Evolutionary conservation across 1,284 basidiomycete species (phyloP).

Genomic region (Sporisorium graminicola): DNA sequence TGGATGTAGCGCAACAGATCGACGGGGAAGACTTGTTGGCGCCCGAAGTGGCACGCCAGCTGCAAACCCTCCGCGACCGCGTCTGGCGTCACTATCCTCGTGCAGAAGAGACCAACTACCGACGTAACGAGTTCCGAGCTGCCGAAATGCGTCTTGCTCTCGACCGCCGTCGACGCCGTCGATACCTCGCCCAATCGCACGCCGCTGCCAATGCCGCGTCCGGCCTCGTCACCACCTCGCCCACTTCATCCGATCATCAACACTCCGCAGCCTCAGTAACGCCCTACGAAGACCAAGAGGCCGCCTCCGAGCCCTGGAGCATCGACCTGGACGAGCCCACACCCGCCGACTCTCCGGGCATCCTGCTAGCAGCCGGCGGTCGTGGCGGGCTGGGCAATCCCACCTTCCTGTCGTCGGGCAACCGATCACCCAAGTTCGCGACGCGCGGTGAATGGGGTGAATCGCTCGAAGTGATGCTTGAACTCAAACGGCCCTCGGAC

Average conservation of each 20-base stretch:
- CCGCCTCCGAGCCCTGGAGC: slow-evolving; percentile 32
- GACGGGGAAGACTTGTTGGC: slow-evolving; percentile 51
- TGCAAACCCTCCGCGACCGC: slow-evolving; percentile 53
- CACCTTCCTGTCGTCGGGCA: slow-evolving; percentile 77
- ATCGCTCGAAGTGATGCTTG: slow-evolving; percentile 84
- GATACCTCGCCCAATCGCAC: slow-evolving; percentile 19
- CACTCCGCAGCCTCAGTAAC: slow-evolving; percentile 49
- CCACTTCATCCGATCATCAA: slow-evolving; percentile 24
- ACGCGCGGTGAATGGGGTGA: slow-evolving; percentile 81
- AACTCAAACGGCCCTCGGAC: slow-evolving; percentile 93
- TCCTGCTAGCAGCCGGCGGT: slow-evolving; percentile 76
- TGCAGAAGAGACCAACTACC: slow-evolving; percentile 63
- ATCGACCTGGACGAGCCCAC: slow-evolving; percentile 61
- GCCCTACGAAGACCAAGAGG: slow-evolving; percentile 31
- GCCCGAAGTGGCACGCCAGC: slow-evolving; percentile 34
- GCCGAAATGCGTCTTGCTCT: slow-evolving; percentile 61
- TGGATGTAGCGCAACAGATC: slow-evolving; percentile 19
- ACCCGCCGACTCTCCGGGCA: slow-evolving; percentile 52
- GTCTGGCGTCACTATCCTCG: slow-evolving; percentile 68
- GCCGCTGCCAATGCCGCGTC: slow-evolving; percentile 12
- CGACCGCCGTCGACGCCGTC: slow-evolving; percentile 50
- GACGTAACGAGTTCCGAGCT: slow-evolving; percentile 55
- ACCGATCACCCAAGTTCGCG: slow-evolving; percentile 71
- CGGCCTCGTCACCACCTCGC: slow-evolving; percentile 2
- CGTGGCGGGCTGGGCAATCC: slow-evolving; percentile 90